Percentiles rank a stretch among this genome's conserved stretches.
phyloP scores from a whole-genome alignment of 1,284 basidiomycete species.

The Tilletia walkeri region DNA sequence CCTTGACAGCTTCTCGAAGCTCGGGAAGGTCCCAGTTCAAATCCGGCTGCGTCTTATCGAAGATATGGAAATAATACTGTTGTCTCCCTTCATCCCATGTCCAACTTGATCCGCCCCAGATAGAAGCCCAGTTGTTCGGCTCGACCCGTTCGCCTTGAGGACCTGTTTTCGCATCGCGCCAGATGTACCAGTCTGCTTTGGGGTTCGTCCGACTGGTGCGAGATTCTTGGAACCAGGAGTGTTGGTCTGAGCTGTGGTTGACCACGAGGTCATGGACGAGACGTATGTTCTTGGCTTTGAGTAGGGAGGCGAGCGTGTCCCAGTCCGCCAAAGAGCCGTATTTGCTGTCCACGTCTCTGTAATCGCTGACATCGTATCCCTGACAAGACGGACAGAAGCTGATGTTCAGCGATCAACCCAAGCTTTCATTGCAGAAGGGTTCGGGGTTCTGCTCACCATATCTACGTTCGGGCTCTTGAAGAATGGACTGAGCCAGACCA shows the following conservation, averaged over 20 bases:
- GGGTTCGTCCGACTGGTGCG: conserved; percentile 63
- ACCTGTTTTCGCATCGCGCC: conserved; percentile 67
- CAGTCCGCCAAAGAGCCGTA: conserved; percentile 75
- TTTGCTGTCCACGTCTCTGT: conserved; percentile 68
- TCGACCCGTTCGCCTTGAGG: conserved; percentile 55
- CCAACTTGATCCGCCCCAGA: conserved; percentile 74
- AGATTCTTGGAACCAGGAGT: conserved; percentile 70
- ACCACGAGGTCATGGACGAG: conserved; percentile 77
- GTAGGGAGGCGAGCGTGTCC: conserved; percentile 65
- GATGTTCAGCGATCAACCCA: background rate
- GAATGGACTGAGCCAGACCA: conserved; percentile 73
- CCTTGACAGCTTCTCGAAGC: conserved; percentile 62
- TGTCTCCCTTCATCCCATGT: conserved; percentile 68
- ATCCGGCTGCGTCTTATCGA: conserved; percentile 71
- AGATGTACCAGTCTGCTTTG: conserved; percentile 74
- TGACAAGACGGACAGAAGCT: conserved; percentile 63
- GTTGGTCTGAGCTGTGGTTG: conserved; percentile 71
- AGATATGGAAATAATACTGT: conserved; percentile 75
- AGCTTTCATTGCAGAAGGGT: background rate
- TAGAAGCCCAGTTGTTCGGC: conserved; percentile 73
- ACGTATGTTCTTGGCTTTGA: conserved; percentile 69
- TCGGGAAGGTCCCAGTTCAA: conserved; percentile 72
- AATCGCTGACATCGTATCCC: conserved; percentile 61
- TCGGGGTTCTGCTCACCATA: conserved; percentile 59
- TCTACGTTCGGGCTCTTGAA: conserved; percentile 70